Evolutionary conservation across 257 asterid species (phyloP), one percentile per base, ranked within the genome.

Genomic region (Fraxinus excelsior): DNA sequence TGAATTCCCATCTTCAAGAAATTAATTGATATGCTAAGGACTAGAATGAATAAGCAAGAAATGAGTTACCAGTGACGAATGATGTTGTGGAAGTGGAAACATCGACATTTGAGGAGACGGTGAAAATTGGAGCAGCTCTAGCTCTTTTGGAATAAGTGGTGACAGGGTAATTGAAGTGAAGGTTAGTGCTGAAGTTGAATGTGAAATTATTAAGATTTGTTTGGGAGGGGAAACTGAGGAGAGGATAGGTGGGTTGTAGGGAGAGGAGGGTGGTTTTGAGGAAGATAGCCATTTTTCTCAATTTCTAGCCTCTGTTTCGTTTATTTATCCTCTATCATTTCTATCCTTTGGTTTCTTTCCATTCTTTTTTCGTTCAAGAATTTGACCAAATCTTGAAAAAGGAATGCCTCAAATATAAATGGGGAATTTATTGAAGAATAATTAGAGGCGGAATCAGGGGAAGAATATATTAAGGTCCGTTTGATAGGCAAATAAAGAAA

Each of bases 21-120:
- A 56, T 56, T 10, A 56, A 62, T 21, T 62, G 16, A 25, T 62
- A 62, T 62, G 67, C 60, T 9, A 23, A 34, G 51, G 23, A 58
- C 66, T 2, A 9, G 66, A 58, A 58, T 4, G 28, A 58, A 58
- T 58, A 58, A 56, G 28, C 42, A 31, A 64, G 28, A 42, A 26
- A 53, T 26, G 35, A 65, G 18, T 74, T 74, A 76, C 82, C 23
- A 72, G 18, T 72, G 70, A 81, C 3, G 7, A 44, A 49, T 28
- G 84, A 75, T 16, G 74, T 29, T 7, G 68, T 62, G 34, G 85
- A 69, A 70, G 83, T 82, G 31, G 83, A 70, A 69, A 78, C 80
- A n/a, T 68, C 32, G 32, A 67, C 70, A 67, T 78, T 73, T 37
- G 66, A 67, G 74, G 72, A 40, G 77, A 53, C 35, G 25, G 73